These are phyloP conservation scores for Musa beccarii DNA, from an alignment of 176 grass and related monocot genomes.

Conservation along the genomic window DNA sequence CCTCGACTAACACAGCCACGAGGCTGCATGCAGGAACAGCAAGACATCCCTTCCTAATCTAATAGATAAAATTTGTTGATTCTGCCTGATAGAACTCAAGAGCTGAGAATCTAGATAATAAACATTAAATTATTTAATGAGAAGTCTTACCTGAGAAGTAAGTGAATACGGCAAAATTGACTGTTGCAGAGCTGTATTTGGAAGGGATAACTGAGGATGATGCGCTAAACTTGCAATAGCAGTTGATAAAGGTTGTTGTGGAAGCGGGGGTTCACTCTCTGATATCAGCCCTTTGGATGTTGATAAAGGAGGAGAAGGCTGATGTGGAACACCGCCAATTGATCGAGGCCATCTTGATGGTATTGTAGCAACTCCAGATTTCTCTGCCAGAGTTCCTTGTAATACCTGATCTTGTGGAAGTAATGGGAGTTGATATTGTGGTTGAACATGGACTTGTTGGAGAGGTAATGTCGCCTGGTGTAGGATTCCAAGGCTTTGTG, in stretches of 20 bases:
- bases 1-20: no score
- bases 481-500: constrained; percentile 33
- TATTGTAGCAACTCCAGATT: constrained; percentile 22
- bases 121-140: neutral
- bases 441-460: constrained; percentile 34
- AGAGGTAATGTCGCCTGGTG: constrained; percentile 30
- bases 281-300: constrained; percentile 44
- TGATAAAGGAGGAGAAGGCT: constrained; percentile 36
- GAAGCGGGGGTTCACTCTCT: constrained; percentile 39
- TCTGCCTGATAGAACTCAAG: neutral
- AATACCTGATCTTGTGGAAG: constrained; percentile 32
- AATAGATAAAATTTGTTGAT: neutral
- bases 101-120: neutral
- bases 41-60: neutral
- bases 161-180: constrained; percentile 33
- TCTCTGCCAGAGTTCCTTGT: constrained; percentile 11
- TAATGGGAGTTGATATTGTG: constrained; percentile 36
- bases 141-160: constrained; percentile 54
- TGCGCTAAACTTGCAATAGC: constrained; percentile 19
- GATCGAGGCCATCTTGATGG: constrained; percentile 38
- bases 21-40: neutral
- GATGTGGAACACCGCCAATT: constrained; percentile 33
- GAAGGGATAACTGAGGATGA: constrained; percentile 19
- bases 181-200: constrained; percentile 36
- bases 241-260: constrained; percentile 40